phyloP scores from a whole-genome alignment of 1,284 basidiomycete species.

The Ustilago bromivora region DNA sequence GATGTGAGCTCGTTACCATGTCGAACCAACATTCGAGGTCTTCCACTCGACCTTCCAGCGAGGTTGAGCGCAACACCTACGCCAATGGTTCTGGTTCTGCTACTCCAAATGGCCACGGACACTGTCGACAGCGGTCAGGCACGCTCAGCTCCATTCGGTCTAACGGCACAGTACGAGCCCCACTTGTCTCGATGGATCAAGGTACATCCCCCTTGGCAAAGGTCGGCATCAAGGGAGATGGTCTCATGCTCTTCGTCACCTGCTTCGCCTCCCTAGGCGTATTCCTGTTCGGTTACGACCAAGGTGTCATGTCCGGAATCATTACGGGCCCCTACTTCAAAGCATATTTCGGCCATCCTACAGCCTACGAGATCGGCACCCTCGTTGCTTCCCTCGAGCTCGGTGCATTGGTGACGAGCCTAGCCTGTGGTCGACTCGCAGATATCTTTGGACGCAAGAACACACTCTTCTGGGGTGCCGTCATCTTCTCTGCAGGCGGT shows the following conservation, averaged over 20 bases:
- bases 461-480: constrained; percentile 86
- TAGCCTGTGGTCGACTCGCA: constrained; percentile 87
- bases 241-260: constrained; percentile 71
- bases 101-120: constrained; percentile 23
- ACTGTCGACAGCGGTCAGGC: constrained; percentile 26
- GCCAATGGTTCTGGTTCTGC: constrained; percentile 19
- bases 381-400: constrained; percentile 85
- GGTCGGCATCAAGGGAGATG: constrained; percentile 61
- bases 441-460: constrained; percentile 88
- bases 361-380: constrained; percentile 75
- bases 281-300: constrained; percentile 77
- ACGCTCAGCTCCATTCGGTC: constrained; percentile 38
- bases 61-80: constrained; percentile 32
- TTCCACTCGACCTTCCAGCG: constrained; percentile 38
- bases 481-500: constrained; percentile 89
- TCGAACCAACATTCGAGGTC: constrained; percentile 31
- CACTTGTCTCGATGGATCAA: constrained; percentile 37
- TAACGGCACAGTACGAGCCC: constrained; percentile 37
- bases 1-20: constrained; percentile 14
- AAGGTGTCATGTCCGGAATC: constrained; percentile 75
- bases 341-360: constrained; percentile 75
- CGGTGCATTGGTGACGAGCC: constrained; percentile 82
- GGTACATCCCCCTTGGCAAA: constrained; percentile 58
- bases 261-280: constrained; percentile 88
- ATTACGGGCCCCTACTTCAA: constrained; percentile 94